Base-by-base conservation (phyloP, 768 basidiomycete species). In the Leccinellum rugosiceps region DNA sequence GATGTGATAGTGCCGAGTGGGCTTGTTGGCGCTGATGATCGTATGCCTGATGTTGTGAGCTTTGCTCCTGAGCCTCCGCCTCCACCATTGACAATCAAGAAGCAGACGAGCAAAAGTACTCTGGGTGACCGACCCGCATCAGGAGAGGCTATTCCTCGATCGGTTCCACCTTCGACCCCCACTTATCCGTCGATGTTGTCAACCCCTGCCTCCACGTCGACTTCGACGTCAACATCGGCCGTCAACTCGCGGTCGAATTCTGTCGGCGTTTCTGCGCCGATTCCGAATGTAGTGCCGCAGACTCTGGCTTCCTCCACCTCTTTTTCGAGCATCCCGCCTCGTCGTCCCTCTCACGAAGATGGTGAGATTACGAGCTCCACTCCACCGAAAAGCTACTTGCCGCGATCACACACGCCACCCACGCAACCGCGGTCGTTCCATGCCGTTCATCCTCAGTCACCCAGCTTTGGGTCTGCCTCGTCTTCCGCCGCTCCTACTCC, bases 351-450 rank as follows among this genome's bases (percentile, higher is more conserved):
- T 6, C 79, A 78, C 26, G 82, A 83, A 65, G 82, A 83, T 43
- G 82, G 81, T 4, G 82, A 83, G 65, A 82, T 83, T 54, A 65
- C 65, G 0, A 77, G 65, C 43, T 68, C 71, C n/a, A 71, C 71
- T 8, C 72, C 71, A n/a, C 69, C 66, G 28, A 75, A 74, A 57
- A 58, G 65, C 1, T 73, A 73, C 54, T 63, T 73, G 10, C 76
- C 75, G 0, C 76, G 71, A n/a, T 73, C 75, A 35, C 73, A 78
- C 56, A 74, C 78, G 1, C 74, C 80, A 0, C 78, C 81, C 1
- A 79, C 78, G 3, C 78, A 76, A 61, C 80, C 81, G 28, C 78
- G 82, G 4, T 78, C 76, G 3, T 78, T 79, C 59, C 71, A 73
- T 41, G 53, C 67, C 7, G 57, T 67, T 14, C 67, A 65, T 6